A percentile compares a stretch with the other conserved stretches of the same genome.
These are phyloP conservation scores for Aspergillus aculeatinus DNA, from an alignment of 2,329 filamentous ascomycete genomes.

Conservation along the genomic window DNA sequence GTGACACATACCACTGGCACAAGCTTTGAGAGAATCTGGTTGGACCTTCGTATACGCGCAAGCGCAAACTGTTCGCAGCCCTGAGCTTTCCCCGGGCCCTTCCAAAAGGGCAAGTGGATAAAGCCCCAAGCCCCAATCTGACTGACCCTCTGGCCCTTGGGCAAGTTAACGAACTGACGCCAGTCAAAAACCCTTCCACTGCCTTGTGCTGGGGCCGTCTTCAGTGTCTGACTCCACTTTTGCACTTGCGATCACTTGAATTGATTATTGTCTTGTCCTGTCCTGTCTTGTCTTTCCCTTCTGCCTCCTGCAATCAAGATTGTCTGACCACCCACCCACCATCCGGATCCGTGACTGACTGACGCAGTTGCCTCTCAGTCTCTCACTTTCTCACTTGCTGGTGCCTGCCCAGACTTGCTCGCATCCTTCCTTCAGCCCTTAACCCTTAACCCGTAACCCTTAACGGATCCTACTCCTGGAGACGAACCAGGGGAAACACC, in stretches of 20 bases:
- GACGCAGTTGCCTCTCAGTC: neutral
- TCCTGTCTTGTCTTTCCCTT: constrained; percentile 16
- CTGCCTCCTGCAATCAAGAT: constrained; percentile 21
- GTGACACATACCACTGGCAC: constrained; percentile 8
- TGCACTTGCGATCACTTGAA: neutral
- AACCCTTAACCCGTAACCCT: neutral
- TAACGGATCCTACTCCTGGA: neutral
- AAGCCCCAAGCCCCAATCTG: constrained; percentile 12
- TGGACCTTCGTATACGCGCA: constrained; percentile 3
- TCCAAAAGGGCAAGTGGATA: constrained; percentile 9
- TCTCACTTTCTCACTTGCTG: neutral
- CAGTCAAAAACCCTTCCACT: neutral
- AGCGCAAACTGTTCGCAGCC: constrained; percentile 1
- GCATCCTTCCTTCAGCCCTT: constrained; percentile 2
- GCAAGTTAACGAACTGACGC: constrained; percentile 4
- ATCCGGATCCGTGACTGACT: constrained; percentile 4
- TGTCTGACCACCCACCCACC: constrained; percentile 14
- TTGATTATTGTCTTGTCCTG: constrained; percentile 1
- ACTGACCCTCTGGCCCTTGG: neutral
- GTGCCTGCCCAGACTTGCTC: constrained; percentile 7
- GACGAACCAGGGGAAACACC: constrained; percentile 13
- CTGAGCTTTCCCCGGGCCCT: constrained; percentile 14
- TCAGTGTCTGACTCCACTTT: constrained; percentile 15
- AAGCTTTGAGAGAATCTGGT: constrained; percentile 12
- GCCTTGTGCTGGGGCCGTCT: constrained; percentile 12